These are phyloP conservation scores for Pichia pseudocactophila DNA, from an alignment of 805 yeast species.

Conservation along the genomic window DNA sequence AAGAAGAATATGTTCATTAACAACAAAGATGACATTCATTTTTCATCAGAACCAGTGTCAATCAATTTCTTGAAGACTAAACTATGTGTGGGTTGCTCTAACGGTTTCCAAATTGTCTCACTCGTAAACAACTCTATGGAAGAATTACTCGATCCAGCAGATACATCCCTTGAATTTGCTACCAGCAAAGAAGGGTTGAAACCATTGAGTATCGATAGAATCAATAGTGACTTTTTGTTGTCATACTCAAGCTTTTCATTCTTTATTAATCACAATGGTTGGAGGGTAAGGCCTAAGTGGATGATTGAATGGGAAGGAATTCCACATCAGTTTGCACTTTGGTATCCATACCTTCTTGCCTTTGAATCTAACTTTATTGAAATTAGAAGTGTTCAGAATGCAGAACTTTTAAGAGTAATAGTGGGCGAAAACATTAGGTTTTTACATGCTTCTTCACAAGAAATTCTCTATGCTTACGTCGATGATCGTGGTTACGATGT, in stretches of 20 bases:
- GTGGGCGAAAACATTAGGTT: constrained; percentile 87
- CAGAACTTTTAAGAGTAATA: constrained; percentile 78
- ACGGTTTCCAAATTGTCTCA: constrained; percentile 92
- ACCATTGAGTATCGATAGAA: constrained; percentile 86
- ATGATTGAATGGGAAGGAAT: constrained; percentile 94
- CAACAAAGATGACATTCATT: constrained; percentile 65
- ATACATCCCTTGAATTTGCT: constrained; percentile 92
- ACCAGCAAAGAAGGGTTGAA: constrained; percentile 64
- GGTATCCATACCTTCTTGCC: constrained; percentile 88
- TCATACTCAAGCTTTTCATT: constrained; percentile 91
- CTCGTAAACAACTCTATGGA: constrained; percentile 79
- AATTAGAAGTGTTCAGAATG: constrained; percentile 82
- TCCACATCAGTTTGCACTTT: constrained; percentile 85
- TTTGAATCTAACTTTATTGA: constrained; percentile 89
- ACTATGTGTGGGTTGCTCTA: constrained; percentile 90
- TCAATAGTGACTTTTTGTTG: constrained; percentile 79
- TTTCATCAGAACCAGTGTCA: constrained; percentile 84
- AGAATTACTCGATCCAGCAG: constrained; percentile 93
- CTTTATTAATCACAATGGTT: constrained; percentile 88
- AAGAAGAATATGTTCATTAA: constrained; percentile 65
- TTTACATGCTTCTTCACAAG: constrained; percentile 84
- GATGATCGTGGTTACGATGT: constrained; percentile 86
- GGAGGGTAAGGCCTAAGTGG: constrained; percentile 93
- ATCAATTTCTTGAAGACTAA: constrained; percentile 83
- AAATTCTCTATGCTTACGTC: constrained; percentile 86